A percentile compares a stretch with the other conserved stretches of the same genome.
Evolutionary conservation across 2,329 filamentous ascomycete genomes (phyloP).

Genomic region (Emergomyces africanus): DNA sequence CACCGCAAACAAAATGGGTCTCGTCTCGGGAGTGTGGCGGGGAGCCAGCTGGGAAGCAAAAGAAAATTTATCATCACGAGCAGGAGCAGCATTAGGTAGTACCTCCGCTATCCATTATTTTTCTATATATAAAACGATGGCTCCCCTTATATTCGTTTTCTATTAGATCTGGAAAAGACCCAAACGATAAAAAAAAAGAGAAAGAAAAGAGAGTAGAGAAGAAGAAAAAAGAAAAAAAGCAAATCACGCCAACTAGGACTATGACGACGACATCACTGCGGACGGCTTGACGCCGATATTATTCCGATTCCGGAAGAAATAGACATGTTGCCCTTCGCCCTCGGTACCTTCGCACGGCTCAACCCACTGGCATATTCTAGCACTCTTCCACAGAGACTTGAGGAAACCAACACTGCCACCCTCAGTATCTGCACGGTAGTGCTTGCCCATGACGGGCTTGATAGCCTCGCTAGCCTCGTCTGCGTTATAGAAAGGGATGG

Average conservation of each 20-base stretch:
- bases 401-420: slow-evolving; percentile 75
- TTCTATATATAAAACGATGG: background rate
- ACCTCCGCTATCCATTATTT: background rate
- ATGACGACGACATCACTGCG: background rate
- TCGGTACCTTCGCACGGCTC: slow-evolving; percentile 74
- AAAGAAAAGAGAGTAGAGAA: too few species aligned
- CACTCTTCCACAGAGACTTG: slow-evolving; percentile 64
- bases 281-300: slow-evolving; percentile 47
- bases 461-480: slow-evolving; percentile 91
- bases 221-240: background rate
- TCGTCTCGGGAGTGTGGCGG: background rate
- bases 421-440: slow-evolving; percentile 76
- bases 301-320: slow-evolving; percentile 95
- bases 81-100: background rate
- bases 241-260: background rate
- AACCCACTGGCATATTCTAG: slow-evolving; percentile 91
- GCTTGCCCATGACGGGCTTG: slow-evolving; percentile 84
- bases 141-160: background rate
- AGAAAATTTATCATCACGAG: background rate
- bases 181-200: background rate
- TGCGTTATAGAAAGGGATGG: slow-evolving; percentile 92
- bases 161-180: background rate
- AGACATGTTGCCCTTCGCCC: slow-evolving; percentile 68
- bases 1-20: background rate
- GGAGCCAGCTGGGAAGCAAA: background rate